phyloP scores from a whole-genome alignment of 768 basidiomycete species.

The Agrocybe pediades region DNA sequence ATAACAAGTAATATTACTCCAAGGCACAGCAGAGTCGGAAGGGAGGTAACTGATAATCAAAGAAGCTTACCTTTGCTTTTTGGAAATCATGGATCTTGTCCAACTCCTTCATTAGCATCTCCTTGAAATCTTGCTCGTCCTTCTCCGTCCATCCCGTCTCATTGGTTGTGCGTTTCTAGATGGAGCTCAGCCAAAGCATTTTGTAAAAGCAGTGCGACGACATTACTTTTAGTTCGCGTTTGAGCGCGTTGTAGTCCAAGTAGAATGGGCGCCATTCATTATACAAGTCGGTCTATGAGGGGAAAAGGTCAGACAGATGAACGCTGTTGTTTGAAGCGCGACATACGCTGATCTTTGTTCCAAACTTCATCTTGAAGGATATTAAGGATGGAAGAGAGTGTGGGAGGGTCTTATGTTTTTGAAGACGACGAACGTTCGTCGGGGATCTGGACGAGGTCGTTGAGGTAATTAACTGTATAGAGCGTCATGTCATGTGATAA shows the following conservation, averaged over 20 bases:
- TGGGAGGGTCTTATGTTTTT: not conserved
- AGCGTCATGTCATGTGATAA: slow-evolving; percentile 7
- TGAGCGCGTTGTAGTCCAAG: slow-evolving; percentile 86
- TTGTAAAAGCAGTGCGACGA: too few relatives aligned
- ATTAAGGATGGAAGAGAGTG: slow-evolving; percentile 4
- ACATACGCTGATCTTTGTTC: slow-evolving; percentile 70
- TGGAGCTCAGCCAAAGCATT: not conserved
- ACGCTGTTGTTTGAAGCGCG: not conserved
- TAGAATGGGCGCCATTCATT: slow-evolving; percentile 91
- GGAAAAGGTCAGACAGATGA: not conserved
- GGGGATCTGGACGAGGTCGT: not conserved
- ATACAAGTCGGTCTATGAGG: slow-evolving; percentile 76
- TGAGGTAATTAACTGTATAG: not conserved
- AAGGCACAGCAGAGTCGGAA: not conserved
- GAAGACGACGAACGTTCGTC: slow-evolving; percentile 31
- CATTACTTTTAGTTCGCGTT: slow-evolving; percentile 84
- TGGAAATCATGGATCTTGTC: slow-evolving; percentile 97
- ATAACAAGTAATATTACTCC: not conserved
- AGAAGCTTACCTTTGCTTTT: slow-evolving; percentile 67
- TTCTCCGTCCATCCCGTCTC: slow-evolving; percentile 61
- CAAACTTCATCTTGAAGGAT: slow-evolving; percentile 68
- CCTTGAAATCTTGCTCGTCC: slow-evolving; percentile 84
- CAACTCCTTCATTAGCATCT: slow-evolving; percentile 79
- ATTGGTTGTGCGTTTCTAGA: slow-evolving; percentile 19
- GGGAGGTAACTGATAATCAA: slow-evolving; percentile 1